Percentiles rank a stretch among this genome's conserved stretches.
These are phyloP conservation scores for Alternaria sp. DNA, from an alignment of 2,329 filamentous ascomycete species.

Conservation along the genomic window DNA sequence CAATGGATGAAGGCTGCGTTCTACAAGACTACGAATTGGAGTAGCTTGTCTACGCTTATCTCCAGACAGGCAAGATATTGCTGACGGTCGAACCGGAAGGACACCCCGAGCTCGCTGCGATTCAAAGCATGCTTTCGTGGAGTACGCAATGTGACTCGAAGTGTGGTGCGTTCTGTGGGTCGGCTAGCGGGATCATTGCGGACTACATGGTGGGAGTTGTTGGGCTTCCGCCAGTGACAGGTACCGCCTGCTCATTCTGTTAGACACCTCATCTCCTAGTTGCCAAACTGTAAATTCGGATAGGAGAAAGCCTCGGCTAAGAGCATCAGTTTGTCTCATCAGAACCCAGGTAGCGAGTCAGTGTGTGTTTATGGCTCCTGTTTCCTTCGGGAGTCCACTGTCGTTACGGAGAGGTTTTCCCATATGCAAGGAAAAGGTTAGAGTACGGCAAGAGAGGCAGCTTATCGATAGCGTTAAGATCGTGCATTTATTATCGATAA, in stretches of 20 bases:
- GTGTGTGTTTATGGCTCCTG: neutral
- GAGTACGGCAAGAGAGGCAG: neutral
- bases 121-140: neutral
- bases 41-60: neutral
- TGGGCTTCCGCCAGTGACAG: neutral
- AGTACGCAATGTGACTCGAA: neutral
- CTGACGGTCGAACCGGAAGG: neutral
- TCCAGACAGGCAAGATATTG: neutral
- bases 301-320: neutral
- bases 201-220: neutral
- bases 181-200: neutral
- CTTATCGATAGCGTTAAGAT: neutral
- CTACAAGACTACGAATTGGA: neutral
- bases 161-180: neutral
- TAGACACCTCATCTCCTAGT: neutral
- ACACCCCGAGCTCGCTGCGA: neutral
- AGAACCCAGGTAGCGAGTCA: neutral
- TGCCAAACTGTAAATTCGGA: neutral
- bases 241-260: neutral
- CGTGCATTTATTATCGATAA: neutral
- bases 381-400: neutral
- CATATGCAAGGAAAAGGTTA: neutral
- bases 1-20: neutral
- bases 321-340: neutral
- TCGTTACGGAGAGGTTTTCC: neutral